Base-by-base conservation (phyloP, 768 basidiomycete genomes). In the Crepidotus variabilis region DNA sequence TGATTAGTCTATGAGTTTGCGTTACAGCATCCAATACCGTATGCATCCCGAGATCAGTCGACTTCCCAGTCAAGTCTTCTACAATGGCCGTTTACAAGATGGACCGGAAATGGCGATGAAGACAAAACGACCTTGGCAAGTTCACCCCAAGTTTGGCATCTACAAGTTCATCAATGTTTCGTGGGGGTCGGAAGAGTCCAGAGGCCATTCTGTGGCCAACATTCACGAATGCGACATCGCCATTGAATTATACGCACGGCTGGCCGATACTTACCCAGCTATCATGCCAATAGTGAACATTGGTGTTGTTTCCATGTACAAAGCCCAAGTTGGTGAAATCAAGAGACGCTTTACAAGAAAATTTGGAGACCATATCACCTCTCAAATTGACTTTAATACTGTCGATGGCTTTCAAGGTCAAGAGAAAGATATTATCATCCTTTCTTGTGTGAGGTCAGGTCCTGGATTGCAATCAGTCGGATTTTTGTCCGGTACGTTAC, bases 381-480 rank as follows among this genome's bases (percentile, higher is more conserved):
- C 78, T 32, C 83, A 79, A 45, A 83, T 99, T 36, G 89, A 95
- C 65, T 98, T 99, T 75, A 90, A 97, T 67, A 98, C 97, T 0
- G 96, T 99, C 36, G 96, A 99, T 71, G 97, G 96, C 9, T 98
- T 98, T 67, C 97, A 99, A 71, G 97, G 97, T 49, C 97, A 99
- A 74, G 97, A 99, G 70, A 99, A 99, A 69, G 93, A 96, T 63
- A 84, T 99, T 52, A 96, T 99, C 72, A 98, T 99, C 61, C 78
- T 99, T 18, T 98, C 97, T 2, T 97, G 94, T 68, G 97, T 98
- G 18, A 85, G 97, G 60, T 90, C 94, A 9, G 94, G 97, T 5
- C 86, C 91, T 16, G 87, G 89, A n/a, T 69, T 93, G 18, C 79
- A 82, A 56, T 83, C 76, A 0, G 84, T 98, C 54, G 97, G 97